Evolutionary conservation across 768 basidiomycete species (phyloP), one percentile per base, ranked within the genome.

Genomic region (Cystofilobasidium macerans): DNA sequence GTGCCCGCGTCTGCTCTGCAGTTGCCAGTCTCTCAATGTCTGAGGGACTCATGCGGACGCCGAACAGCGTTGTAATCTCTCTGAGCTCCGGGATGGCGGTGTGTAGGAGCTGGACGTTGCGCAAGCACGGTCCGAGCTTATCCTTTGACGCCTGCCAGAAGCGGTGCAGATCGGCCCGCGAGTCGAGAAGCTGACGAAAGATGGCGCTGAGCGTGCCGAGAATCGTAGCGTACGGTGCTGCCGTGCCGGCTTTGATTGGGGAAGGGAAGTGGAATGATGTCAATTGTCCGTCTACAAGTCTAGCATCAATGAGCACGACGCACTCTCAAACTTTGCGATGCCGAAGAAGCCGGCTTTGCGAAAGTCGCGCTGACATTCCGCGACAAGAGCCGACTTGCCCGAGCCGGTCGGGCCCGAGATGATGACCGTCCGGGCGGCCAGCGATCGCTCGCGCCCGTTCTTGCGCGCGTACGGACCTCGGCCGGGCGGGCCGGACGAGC

Each of bases 131-230:
- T 1, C 86, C 86, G 20, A 87, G 77, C 22, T 82, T 80, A 66
- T 82, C 80, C 69, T 80, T 82, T 38, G 87, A 75, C 3, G 81
- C 78, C 45, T 76, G 76, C 20, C 86, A 84, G 71, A 87, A 87
- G 16, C 82, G 82, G 71, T 85, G 81, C 1, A 86, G 77, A 69
- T 87, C 86, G 20, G 82, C 84, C 69, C 83, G 83, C 69, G 85
- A 87, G 43, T 84, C 84, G 42, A 88, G 38, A 3, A 68, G 77
- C 71, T 88, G 86, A 11, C 86, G 80, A 33, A 88, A 78, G 48
- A 86, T 84, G 16, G 85, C 83, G 4, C 86, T 86, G 7, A 88
- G 76, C 70, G 85, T 86, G 7, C 82, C 79, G 38, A 87, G 83
- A 70, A 88, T 72, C 0, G 85, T 83, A 18, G 83, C 80, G 72